Conservation (phyloP, 139 green algal species). For the Volvox reticuliferus region DNA sequence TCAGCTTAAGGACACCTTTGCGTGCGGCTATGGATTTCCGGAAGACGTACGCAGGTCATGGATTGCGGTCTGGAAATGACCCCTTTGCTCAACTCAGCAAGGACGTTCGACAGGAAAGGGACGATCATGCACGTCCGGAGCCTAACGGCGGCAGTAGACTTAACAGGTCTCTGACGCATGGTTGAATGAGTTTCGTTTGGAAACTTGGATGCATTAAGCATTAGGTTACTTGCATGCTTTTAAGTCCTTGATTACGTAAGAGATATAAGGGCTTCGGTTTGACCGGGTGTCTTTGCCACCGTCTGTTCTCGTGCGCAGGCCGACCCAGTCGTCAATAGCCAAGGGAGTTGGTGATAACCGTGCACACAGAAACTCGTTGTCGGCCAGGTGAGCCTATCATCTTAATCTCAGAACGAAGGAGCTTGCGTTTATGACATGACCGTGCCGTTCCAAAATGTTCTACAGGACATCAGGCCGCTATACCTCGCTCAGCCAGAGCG, state of each 20-base stretch:
- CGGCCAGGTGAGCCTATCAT: neutral
- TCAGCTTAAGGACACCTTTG: too few relatives aligned
- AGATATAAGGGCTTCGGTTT: too few relatives aligned
- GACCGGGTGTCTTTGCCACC: neutral
- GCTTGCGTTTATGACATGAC: neutral
- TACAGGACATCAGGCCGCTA: neutral
- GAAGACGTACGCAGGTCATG: neutral
- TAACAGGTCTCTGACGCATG: neutral
- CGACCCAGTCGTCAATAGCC: slow-evolving; percentile 19
- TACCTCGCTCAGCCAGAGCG: neutral
- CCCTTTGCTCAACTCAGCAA: slow-evolving; percentile 3
- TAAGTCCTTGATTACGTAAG: too few relatives aligned
- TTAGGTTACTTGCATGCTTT: too few relatives aligned
- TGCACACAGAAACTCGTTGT: neutral
- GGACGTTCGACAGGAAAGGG: slow-evolving; percentile 16
- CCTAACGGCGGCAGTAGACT: neutral
- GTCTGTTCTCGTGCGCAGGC: neutral
- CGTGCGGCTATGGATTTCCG: slow-evolving; percentile 9
- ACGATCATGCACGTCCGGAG: slow-evolving; percentile 1
- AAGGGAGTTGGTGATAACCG: neutral
- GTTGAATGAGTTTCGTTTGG: neutral
- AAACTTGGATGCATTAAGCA: too few relatives aligned
- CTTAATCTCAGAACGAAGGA: neutral
- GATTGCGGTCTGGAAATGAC: neutral
- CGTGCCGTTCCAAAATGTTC: neutral